Conservation (phyloP, 73 alveolate species). For the Diophrys appendiculata region DNA sequence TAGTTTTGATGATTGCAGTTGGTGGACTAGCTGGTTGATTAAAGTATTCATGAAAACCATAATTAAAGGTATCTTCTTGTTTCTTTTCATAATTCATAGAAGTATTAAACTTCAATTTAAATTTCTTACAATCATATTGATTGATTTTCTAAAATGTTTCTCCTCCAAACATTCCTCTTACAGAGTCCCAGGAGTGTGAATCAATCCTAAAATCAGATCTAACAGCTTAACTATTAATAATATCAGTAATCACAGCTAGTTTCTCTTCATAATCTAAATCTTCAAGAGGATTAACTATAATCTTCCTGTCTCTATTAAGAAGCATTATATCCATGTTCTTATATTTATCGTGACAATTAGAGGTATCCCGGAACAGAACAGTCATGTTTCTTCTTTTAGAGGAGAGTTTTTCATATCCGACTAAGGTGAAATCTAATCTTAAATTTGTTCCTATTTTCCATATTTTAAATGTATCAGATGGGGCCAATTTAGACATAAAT, state of each 20-base stretch:
- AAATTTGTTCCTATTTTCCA: conserved; percentile 78
- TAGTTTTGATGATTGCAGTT: background rate
- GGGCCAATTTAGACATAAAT: conserved; percentile 76
- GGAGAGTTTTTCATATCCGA: conserved; percentile 67
- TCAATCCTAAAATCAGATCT: conserved; percentile 44
- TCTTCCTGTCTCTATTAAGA: conserved; percentile 61
- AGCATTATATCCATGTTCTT: conserved; percentile 35
- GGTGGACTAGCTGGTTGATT: background rate
- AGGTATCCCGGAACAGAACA: conserved; percentile 62
- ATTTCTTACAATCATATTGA: conserved; percentile 61
- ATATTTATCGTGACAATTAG: conserved; percentile 37
- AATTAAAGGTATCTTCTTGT: conserved; percentile 20
- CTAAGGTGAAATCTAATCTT: conserved; percentile 82
- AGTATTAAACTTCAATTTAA: conserved; percentile 46
- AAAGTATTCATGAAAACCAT: conserved; percentile 47
- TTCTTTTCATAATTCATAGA: conserved; percentile 24
- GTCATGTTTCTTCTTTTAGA: conserved; percentile 78
- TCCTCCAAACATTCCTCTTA: background rate
- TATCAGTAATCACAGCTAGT: conserved; percentile 74
- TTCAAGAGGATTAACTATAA: conserved; percentile 74
- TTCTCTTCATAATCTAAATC: conserved; percentile 87
- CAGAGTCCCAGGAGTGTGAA: background rate
- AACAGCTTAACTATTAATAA: conserved; percentile 79
- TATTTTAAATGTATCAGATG: conserved; percentile 77
- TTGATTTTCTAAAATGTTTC: conserved; percentile 4